Base-by-base conservation (phyloP, 2,329 filamentous ascomycete genomes). In the Neofusicoccum sp. region DNA sequence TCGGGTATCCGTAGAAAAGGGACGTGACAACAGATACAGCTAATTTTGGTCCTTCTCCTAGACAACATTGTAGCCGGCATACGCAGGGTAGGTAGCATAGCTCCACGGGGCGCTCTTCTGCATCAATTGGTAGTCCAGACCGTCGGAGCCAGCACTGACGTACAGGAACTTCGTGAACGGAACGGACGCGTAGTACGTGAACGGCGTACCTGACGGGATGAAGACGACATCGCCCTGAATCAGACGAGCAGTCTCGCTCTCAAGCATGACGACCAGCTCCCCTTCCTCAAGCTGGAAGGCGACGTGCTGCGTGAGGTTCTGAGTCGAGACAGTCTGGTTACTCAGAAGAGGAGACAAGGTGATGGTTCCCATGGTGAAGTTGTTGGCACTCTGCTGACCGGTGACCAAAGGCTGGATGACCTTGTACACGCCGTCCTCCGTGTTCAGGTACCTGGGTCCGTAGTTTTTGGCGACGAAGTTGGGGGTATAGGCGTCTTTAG, bases 401-500 rank as follows among this genome's bases (percentile, higher is more conserved):
- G 79, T 79, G 14, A 81, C 74, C 37, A 82, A 76, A 2, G 80
- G 79, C 65, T 78, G 74, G 2, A 83, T 69, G 61, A 83, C 73
- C 67, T 79, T 75, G 68, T 81, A 81, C 33, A 41, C n/a, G 22
- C 69, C 67, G 16, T 69, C 67, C 50, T 71, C 68, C 22, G 69
- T 69, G 66, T 76, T 78, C 4, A 83, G 72, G 63, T 78, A 81
- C 66, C 80, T 81, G 8, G 79, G 78, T 0, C 80, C 80, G 63
- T 78, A 79, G 66, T 78, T 75, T 65, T 80, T 81, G 36, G 80
- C 81, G 41, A 81, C 64, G 64, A 78, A 81, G 66, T 78, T 79
- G 1, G 79, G 78, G 11, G 74, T 73, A 1, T 64, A 64, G 0
- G 69, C 64, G 62, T 75, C 66, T 4, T 56, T 34, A 5, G 73